Evolutionary conservation across 139 green algal genomes (phyloP).

Genomic region (Chlorella sp.): DNA sequence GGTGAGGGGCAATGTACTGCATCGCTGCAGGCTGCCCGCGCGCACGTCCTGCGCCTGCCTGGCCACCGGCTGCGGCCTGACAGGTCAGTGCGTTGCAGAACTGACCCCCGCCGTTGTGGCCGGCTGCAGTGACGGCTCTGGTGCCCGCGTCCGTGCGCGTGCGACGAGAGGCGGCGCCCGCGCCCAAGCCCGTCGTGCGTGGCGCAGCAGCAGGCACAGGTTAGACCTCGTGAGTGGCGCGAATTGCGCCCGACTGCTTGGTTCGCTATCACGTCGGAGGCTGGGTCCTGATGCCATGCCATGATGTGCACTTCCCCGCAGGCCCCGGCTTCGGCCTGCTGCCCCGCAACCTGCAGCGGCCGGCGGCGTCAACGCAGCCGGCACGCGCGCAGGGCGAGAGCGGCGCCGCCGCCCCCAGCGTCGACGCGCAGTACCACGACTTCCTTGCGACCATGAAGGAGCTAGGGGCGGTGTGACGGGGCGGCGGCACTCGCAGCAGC

Average conservation of each 20-base stretch:
- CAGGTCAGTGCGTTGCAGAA: background rate
- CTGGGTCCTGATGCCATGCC: background rate
- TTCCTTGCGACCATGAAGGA: slow-evolving; percentile 30
- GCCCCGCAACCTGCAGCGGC: background rate
- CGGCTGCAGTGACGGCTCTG: slow-evolving; percentile 51
- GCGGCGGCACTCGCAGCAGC: too few species aligned
- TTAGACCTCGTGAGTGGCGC: too few species aligned
- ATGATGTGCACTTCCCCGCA: background rate
- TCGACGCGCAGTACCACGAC: slow-evolving; percentile 12
- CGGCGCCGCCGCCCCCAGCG: too few species aligned
- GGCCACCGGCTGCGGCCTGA: background rate
- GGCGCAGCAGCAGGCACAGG: background rate
- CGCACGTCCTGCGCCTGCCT: background rate
- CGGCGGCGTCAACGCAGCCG: background rate
- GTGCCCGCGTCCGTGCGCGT: slow-evolving; percentile 75
- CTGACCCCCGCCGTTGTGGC: background rate
- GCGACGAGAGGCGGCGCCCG: slow-evolving; percentile 45
- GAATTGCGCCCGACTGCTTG: background rate
- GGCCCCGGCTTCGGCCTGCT: slow-evolving; percentile 13
- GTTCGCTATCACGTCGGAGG: background rate
- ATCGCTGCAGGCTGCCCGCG: background rate
- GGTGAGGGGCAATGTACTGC: slow-evolving; percentile 9
- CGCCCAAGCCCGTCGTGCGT: background rate
- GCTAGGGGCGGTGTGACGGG: slow-evolving; percentile 10
- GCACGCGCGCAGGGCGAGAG: background rate